A percentile compares a stretch with the other conserved stretches of the same genome.
Conservation (phyloP, 1,284 basidiomycete genomes). For the Gomphus sp. region DNA sequence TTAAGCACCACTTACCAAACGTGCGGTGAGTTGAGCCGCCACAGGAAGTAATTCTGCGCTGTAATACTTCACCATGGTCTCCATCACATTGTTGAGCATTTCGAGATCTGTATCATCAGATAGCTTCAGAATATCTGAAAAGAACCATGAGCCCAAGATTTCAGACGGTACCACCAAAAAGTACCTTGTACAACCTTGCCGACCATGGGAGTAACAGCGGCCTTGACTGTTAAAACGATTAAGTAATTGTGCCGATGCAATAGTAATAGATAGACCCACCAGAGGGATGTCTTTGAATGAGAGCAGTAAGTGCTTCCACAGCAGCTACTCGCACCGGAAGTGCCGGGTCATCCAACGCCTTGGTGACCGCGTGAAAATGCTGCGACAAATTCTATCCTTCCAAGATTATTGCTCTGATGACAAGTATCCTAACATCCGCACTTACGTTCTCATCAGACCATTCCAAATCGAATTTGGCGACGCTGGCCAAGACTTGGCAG, state of each 20-base stretch:
- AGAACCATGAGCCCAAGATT: neutral
- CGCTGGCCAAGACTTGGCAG: constrained; percentile 67
- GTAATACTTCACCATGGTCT: constrained; percentile 81
- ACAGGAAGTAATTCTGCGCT: constrained; percentile 81
- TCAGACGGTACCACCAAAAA: neutral
- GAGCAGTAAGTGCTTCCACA: constrained; percentile 70
- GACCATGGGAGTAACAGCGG: constrained; percentile 68
- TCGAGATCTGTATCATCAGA: constrained; percentile 88
- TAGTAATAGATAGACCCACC: constrained; percentile 30
- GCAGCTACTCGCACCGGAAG: constrained; percentile 83
- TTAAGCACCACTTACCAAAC: constrained; percentile 46
- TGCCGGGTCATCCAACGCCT: constrained; percentile 62
- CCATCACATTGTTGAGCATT: constrained; percentile 74
- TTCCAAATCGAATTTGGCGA: constrained; percentile 55
- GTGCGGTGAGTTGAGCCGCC: constrained; percentile 71
- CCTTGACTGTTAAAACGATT: constrained; percentile 41
- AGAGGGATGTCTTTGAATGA: constrained; percentile 60
- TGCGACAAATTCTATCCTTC: constrained; percentile 44
- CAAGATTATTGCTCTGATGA: neutral
- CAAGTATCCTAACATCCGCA: neutral
- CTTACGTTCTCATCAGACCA: constrained; percentile 62
- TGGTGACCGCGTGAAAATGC: constrained; percentile 54
- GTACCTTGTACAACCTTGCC: constrained; percentile 83
- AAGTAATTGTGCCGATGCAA: neutral
- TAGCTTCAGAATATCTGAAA: constrained; percentile 70